Base-by-base conservation (phyloP, 257 asterid species). In the Gynochthodes officinalis region DNA sequence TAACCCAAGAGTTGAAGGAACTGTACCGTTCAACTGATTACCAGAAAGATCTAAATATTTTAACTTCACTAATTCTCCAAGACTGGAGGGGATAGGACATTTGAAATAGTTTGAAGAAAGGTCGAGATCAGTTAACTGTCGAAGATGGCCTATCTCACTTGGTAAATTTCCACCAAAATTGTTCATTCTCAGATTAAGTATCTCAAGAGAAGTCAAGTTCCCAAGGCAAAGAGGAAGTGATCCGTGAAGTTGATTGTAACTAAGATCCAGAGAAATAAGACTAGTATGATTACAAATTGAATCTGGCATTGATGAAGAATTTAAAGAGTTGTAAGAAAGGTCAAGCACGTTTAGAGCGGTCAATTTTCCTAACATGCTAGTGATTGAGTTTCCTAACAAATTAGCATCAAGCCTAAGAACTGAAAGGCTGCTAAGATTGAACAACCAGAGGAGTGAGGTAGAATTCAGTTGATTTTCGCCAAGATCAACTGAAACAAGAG, bases 361-460 rank as follows among this genome's bases (percentile, higher is more conserved):
- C 58, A 1, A 18, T 12, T 59, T 59, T 59, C 16, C 64, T 25
- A 59, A 59, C 64, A 59, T 59, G n/a, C 33, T 28, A 0, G 40
- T 39, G 7, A 59, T 27, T 8, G 40, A 6, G 40, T 40, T 40
- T 28, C 21, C 40, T 2, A 59, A 21, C n/a, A 11, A 4, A 8
- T n/a, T 28, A 4, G 7, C 2, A 59, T 4, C 28, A 14, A 64
- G 32, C 0, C 1, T 27, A 42, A 64, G 70, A 11, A 0, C 6
- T 4, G 12, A 40, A 15, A 59, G 64, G 9, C 12, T 32, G 28
- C 5, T 72, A 8, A 67, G 0, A 23, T 77, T 77, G 50, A 61
- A 78, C 30, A 78, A 15, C 76, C 76, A 69, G 6, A 44, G 49
- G 19, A 76, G 76, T 14, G 74, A 13, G 27, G 64, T 21, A 25